These are phyloP conservation scores for Thelonectria rubi DNA, from an alignment of 2,329 filamentous ascomycete species.

Conservation along the genomic window DNA sequence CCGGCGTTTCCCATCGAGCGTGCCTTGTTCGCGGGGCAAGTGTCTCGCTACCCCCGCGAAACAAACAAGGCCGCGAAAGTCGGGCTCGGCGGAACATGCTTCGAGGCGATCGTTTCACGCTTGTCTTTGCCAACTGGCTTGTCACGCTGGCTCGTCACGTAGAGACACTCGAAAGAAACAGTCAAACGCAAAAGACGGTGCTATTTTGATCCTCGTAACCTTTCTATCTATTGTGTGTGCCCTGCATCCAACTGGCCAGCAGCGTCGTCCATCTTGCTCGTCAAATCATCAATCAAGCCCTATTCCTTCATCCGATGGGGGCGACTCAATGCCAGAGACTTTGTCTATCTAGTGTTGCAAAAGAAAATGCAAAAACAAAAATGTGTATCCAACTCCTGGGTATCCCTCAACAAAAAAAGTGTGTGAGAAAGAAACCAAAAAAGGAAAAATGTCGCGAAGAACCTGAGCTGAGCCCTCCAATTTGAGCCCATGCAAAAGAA, in stretches of 20 bases:
- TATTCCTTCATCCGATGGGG: conserved; percentile 23
- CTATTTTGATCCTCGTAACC: conserved; percentile 38
- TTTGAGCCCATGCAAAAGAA: too few relatives aligned
- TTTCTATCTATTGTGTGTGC: conserved; percentile 38
- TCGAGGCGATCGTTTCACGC: conserved; percentile 34
- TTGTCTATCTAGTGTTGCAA: conserved; percentile 37
- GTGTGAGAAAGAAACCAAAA: conserved; percentile 14
- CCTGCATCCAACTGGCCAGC: conserved; percentile 41
- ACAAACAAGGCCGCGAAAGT: conserved; percentile 31
- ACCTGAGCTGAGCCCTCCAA: too few relatives aligned
- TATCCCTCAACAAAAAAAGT: conserved; percentile 40
- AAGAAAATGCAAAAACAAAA: conserved; percentile 23
- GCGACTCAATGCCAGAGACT: conserved; percentile 38
- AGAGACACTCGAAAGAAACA: neutral
- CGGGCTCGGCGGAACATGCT: conserved; percentile 22
- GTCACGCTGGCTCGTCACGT: too few relatives aligned
- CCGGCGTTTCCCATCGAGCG: conserved; percentile 36
- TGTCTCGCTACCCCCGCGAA: conserved; percentile 26
- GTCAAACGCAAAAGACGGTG: conserved; percentile 26
- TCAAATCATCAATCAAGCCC: conserved; percentile 41
- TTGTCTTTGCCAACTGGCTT: neutral
- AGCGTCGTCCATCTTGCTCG: conserved; percentile 43
- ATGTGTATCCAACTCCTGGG: conserved; percentile 36
- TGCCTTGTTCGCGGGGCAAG: conserved; percentile 29
- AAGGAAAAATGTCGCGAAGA: conserved; percentile 14